Percentiles rank a stretch among this genome's conserved stretches.
Conservation (phyloP, 2,329 filamentous ascomycete species). For the Byssochlamys sp. region DNA sequence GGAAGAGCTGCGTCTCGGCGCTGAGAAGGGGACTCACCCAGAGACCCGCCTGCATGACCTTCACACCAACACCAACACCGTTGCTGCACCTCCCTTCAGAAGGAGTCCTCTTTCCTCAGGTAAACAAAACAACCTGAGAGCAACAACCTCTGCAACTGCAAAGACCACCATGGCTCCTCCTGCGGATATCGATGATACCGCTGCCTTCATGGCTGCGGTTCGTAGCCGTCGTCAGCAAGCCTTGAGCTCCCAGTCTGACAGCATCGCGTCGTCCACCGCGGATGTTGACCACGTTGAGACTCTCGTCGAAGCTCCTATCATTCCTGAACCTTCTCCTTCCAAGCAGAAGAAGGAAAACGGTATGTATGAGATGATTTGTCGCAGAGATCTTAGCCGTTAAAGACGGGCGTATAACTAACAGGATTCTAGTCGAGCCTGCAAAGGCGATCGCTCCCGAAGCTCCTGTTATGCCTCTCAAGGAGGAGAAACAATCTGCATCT, state of each 20-base stretch:
- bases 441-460: neutral
- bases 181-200: slow-evolving; percentile 13
- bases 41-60: neutral
- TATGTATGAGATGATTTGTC: neutral
- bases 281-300: neutral
- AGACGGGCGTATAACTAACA: neutral
- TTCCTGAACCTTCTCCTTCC: neutral
- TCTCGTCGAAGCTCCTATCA: neutral
- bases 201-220: slow-evolving; percentile 19
- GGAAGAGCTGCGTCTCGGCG: neutral
- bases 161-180: neutral
- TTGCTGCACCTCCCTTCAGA: neutral
- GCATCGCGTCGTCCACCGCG: neutral
- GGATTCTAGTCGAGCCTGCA: neutral
- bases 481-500: neutral
- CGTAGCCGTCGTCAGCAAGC: slow-evolving; percentile 8
- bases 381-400: neutral
- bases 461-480: neutral
- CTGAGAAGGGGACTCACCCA: neutral
- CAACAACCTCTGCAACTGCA: neutral
- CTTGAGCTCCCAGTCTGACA: neutral
- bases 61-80: neutral
- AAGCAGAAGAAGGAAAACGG: neutral
- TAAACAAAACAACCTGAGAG: neutral
- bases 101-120: neutral